Evolutionary conservation across 2,329 filamentous ascomycete species (phyloP), one percentile per base, ranked within the genome.

Genomic region (Colletotrichum sp.): DNA sequence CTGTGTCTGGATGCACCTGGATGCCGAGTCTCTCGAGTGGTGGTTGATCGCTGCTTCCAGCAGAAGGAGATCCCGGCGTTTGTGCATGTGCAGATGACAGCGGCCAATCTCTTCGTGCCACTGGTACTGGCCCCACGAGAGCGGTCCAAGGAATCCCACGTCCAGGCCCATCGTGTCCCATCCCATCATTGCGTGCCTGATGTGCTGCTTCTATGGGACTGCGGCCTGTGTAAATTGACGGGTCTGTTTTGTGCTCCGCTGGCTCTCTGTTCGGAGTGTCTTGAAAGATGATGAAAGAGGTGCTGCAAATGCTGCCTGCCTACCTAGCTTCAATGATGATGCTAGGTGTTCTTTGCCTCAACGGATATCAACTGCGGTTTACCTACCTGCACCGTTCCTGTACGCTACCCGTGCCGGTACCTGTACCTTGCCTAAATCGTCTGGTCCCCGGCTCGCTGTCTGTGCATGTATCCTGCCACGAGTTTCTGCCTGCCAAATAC

Each of bases 41-140:
- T 28, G 34, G 64, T 67, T 44, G 36, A 67, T 67, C 52, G 39
- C 39, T 66, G 63, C 28, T 66, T 28, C 36, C 36, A 66, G 63
- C 62, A 65, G 15, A 44, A 28, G 39, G 32, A 10, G 26, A 66
- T 16, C 36, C 34, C 26, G 15, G n/a, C 62, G 28, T 15, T 26
- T 44, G 60, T 36, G 62, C 60, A 64, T 36, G 32, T 66, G 63
- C 63, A 52, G 36, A 32, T 63, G 26, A 21, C 34, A 68, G 39
- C 72, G 62, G 52, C 72, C 62, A 75, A 72, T 72, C 69, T 68
- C 52, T n/a, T 44, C 28, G 62, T 72, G 72, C 72, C 72, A 72
- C 72, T 34, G 69, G 52, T 72, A 16, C 63, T n/a, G 55, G 7
- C 26, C 36, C 32, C 52, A 75, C 49, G 60, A 44, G 18, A 44